Evolutionary conservation across 139 green algal genomes (phyloP), one percentile per base, ranked within the genome.

Genomic region (Choricystis sp.): DNA sequence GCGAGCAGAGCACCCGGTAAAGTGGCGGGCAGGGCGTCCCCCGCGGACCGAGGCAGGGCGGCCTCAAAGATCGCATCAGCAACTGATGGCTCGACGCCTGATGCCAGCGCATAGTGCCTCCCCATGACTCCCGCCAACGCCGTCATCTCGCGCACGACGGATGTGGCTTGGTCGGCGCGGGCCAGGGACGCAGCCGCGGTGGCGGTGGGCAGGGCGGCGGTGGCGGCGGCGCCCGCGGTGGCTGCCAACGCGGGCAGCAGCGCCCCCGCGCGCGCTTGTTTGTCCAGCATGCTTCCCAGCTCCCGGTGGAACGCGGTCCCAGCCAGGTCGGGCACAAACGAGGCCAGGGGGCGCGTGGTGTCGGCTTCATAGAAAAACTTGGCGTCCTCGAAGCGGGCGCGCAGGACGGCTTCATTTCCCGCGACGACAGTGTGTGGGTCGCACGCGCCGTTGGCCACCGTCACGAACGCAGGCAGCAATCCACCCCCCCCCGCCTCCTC

Each of bases 351-450:
- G 29, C 77, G 76, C 65, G 84, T 78, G 3, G 87, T 65, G 77
- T 98, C 94, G 30, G 81, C 77, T 1, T 80, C 57, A 73, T 96
- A 98, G 81, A 98, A 99, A 76, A 99, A 99, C 22, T 80, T 65
- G 0, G 94, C 94, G 63, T 99, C 94, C 75, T 96, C 80, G 71
- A 97, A 98, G n/a, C 94, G 76, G 19, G 94, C 92, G 14, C 82
- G 66, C 64, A 99, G 81, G 72, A 99, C 93, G 2, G 85, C 83
- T 77, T 96, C 93, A 69, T 98, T 97, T 48, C 94, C 94, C 0
- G 69, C 70, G 49, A 79, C 73, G 26, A 96, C 88, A 2, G 67
- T 66, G 3, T 60, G 63, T 26, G 70, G n/a, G 72, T 97, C 77
- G 25, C 96, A 74, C 5, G 72, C 48, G 2, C 91, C 91, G 63